Evolutionary conservation across 148 eudicot species (phyloP).

Genomic region (Pouteria glomerata): DNA sequence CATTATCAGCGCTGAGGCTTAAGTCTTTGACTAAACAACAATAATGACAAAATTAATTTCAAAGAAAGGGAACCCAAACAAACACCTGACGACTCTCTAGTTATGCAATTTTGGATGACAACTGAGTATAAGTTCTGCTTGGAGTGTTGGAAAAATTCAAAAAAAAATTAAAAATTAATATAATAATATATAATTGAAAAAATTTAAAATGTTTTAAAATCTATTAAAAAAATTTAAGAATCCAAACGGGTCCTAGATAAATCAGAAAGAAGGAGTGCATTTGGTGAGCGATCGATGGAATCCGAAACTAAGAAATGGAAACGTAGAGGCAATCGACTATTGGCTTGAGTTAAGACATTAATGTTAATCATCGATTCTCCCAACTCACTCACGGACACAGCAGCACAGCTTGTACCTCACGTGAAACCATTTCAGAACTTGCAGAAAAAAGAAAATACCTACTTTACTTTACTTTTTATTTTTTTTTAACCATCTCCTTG

Average conservation of each 20-base stretch:
- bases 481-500: neutral
- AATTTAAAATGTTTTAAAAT: no score
- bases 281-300: no score
- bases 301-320: neutral
- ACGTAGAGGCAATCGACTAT: neutral
- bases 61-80: neutral
- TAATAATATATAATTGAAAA: no score
- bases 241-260: no score
- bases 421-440: slow-evolving; percentile 11
- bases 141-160: no score
- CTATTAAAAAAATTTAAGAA: no score
- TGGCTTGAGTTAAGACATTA: neutral
- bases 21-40: neutral
- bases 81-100: neutral
- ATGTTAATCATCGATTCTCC: neutral
- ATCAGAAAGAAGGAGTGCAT: no score
- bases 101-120: no score
- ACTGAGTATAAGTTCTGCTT: no score
- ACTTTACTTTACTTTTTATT: neutral
- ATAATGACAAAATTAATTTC: neutral
- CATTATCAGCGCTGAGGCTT: neutral
- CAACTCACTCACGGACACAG: slow-evolving; percentile 1
- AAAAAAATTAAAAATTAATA: no score
- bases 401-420: slow-evolving; percentile 1
- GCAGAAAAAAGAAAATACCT: slow-evolving; percentile 6